Percentiles rank a stretch among this genome's conserved stretches.
phyloP scores from a whole-genome alignment of 2,329 filamentous ascomycete species.

The Colletotrichum eleusines region DNA sequence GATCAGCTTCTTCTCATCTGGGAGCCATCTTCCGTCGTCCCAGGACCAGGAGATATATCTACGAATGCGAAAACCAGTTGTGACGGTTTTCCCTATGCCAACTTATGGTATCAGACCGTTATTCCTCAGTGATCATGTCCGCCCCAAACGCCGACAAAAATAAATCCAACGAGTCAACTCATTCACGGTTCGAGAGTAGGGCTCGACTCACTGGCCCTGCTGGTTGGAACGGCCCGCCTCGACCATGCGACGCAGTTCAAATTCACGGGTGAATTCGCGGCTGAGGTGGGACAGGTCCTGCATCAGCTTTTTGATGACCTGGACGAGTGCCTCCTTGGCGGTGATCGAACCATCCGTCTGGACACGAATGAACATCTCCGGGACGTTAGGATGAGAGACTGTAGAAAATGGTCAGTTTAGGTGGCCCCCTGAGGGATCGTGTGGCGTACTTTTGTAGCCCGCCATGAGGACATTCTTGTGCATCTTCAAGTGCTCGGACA shows the following conservation, averaged over 20 bases:
- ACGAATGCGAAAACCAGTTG: slow-evolving; percentile 23
- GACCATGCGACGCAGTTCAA: slow-evolving; percentile 88
- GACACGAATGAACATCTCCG: slow-evolving; percentile 78
- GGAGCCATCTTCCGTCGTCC: slow-evolving; percentile 11
- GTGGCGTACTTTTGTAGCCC: slow-evolving; percentile 84
- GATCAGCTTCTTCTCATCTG: slow-evolving; percentile 24
- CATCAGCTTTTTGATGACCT: slow-evolving; percentile 85
- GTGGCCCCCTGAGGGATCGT: slow-evolving; percentile 24
- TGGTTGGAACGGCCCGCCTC: slow-evolving; percentile 66
- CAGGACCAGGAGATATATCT: neutral
- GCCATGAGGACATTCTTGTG: slow-evolving; percentile 88
- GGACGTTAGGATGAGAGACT: slow-evolving; percentile 71
- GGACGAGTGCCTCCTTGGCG: slow-evolving; percentile 88
- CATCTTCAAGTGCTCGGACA: slow-evolving; percentile 86
- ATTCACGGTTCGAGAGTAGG: neutral
- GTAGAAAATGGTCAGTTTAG: slow-evolving; percentile 30
- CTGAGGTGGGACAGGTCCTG: slow-evolving; percentile 83
- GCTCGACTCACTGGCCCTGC: slow-evolving; percentile 50
- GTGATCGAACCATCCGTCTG: slow-evolving; percentile 91
- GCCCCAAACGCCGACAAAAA: slow-evolving; percentile 45
- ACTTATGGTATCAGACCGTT: slow-evolving; percentile 31
- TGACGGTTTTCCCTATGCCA: slow-evolving; percentile 23
- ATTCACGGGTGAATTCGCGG: slow-evolving; percentile 93
- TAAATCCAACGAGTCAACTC: slow-evolving; percentile 15
- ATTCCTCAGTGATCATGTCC: slow-evolving; percentile 35